Base-by-base conservation (phyloP, 192 early-diverging fungal genomes). In the Martensiomyces pterosporus region DNA sequence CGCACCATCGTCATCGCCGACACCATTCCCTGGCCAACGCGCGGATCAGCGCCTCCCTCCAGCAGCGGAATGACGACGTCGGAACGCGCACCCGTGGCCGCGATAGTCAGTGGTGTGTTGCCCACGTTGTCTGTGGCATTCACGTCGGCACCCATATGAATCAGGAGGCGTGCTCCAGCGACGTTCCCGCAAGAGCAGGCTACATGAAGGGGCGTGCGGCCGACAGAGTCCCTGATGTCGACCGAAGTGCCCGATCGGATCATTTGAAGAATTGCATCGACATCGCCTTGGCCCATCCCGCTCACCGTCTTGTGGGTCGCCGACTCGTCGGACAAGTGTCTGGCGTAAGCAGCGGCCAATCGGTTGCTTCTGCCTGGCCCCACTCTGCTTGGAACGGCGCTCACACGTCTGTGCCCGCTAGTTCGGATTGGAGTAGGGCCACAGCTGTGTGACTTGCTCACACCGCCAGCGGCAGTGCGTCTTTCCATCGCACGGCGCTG, bases 81-180 rank as follows among this genome's bases (percentile, higher is more conserved):
- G 21, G 56, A 29, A 16, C 52, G 50, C 0, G 63, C 64, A 4
- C 47, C 36, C 3, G 64, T 74, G 12, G 70, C 62, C 0, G 70
- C 70, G 21, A 74, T 22, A 16, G 59, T 62, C 26, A 76, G 49
- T 19, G 74, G 66, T 2, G 74, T 76, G 43, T 76, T 68, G 41
- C 74, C 74, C 2, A 64, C 47, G 13, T 38, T 10, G 32, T 68
- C 66, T 14, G 39, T 26, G 9, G 50, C 41, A 33, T 65, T 62
- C 41, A 61, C 66, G 22, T 50, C 27, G 22, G 66, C 74, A 16
- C 74, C 74, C 62, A 57, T 57, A 22, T 60, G 63, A 3, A 70
- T 16, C 29, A 76, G 48, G 22, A 65, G 37, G 25, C 49, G 47
- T 17, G 66, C 57, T 2, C 29, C 48, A 4, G 52, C 60, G n/a